phyloP scores from a whole-genome alignment of 2,329 filamentous ascomycete species.

The Diaporthe velutina region DNA sequence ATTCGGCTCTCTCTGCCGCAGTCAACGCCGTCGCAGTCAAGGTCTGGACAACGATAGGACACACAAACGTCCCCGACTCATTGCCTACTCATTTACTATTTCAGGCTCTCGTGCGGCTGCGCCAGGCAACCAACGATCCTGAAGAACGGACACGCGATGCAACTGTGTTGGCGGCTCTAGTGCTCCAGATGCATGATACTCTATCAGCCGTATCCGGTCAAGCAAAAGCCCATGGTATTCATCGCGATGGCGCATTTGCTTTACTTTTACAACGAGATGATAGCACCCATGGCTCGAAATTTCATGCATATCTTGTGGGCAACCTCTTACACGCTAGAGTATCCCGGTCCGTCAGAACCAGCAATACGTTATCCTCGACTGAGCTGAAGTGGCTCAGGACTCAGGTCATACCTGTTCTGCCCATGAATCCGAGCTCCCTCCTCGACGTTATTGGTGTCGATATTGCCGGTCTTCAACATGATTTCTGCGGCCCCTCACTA shows the following conservation, averaged over 20 bases:
- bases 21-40: slow-evolving; percentile 7
- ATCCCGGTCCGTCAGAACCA: neutral
- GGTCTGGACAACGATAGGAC: neutral
- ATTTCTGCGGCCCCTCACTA: neutral
- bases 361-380: neutral
- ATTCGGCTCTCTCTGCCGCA: neutral
- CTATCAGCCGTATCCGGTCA: neutral
- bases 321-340: neutral
- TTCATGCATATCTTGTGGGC: neutral
- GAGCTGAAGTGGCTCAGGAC: neutral
- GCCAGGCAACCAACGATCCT: neutral
- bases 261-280: neutral
- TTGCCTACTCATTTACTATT: neutral
- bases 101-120: neutral
- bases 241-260: neutral
- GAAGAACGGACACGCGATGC: neutral
- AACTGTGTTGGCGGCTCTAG: neutral
- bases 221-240: neutral
- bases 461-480: neutral
- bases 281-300: neutral
- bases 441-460: neutral
- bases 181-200: slow-evolving; percentile 3
- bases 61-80: neutral
- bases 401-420: neutral
- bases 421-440: neutral